Conservation (phyloP, 768 basidiomycete species). For the Gloeostereum incarnatum region DNA sequence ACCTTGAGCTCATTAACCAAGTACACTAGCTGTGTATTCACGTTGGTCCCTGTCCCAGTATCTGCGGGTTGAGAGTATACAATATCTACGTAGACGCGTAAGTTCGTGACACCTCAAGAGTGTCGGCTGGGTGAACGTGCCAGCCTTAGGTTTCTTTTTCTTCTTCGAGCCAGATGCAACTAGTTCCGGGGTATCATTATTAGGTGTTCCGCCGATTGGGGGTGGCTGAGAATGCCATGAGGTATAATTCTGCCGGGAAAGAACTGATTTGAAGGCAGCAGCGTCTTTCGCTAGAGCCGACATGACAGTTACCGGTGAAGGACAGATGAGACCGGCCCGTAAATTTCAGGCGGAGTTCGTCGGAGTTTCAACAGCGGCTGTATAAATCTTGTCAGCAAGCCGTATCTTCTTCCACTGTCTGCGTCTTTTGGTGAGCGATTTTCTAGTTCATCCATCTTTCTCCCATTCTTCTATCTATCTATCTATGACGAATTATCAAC, state of each 20-base stretch:
- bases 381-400: too few species aligned
- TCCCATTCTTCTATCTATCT: too few species aligned
- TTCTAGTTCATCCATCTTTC: too few species aligned
- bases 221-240: slow-evolving; percentile 71
- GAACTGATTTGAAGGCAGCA: slow-evolving; percentile 56
- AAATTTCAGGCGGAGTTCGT: too few species aligned
- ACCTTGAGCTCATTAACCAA: slow-evolving; percentile 80
- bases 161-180: slow-evolving; percentile 33
- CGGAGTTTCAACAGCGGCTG: too few species aligned
- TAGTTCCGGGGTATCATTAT: slow-evolving; percentile 14
- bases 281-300: slow-evolving; percentile 61
- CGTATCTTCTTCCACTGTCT: too few species aligned
- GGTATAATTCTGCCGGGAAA: slow-evolving; percentile 57
- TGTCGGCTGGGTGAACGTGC: too few species aligned
- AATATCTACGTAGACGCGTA: slow-evolving; percentile 34
- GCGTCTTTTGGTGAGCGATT: too few species aligned
- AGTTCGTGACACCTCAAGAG: slow-evolving; percentile 5
- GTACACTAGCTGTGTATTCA: slow-evolving; percentile 83
- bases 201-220: slow-evolving; percentile 17
- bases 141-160: slow-evolving; percentile 59
- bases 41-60: slow-evolving; percentile 70
- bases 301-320: slow-evolving; percentile 29
- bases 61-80: slow-evolving; percentile 87
- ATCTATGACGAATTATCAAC: slow-evolving; percentile 34
- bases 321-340: too few species aligned